Base-by-base conservation (phyloP, 2,329 filamentous ascomycete species). In the Colletotrichum tropicicola region DNA sequence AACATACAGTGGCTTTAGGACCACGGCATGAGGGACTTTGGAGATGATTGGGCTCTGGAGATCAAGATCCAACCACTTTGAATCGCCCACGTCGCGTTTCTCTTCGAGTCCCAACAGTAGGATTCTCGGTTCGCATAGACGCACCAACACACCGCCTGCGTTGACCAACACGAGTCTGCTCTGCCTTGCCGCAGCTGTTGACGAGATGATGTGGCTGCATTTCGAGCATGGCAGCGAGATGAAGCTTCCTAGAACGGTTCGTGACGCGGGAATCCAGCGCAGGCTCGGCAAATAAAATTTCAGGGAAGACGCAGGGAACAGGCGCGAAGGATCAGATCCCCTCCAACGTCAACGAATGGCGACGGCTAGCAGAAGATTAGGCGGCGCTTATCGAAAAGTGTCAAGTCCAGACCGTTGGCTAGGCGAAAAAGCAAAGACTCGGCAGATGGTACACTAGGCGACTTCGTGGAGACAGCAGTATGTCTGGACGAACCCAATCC, bases 271-370 rank as follows among this genome's bases (percentile, higher is more conserved):
- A 49, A 35, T 17, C 23, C 32, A 41, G 45, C 9, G 44, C 19
- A 37, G 7, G 9, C 19, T 47, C 41, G 35, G 41, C 63, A 41
- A 66, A 66, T 64, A 12, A 37, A 9, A 44, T 35, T 17, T n/a
- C 1, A 25, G 51, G 17, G n/a, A 17, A 35, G n/a, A 6, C 6
- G 52, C 48, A 48, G 25, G 19, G 17, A 49, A 64, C 44, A 66
- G 59, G 32, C 63, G 63, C 63, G 63, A 64, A 66, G 63, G 63
- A 66, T 66, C 28, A 52, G 5, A 15, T 30, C 41, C 47, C 60
- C 48, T 41, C 17, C 32, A 39, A 23, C 12, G n/a, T n/a, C 37
- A 25, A 32, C 60, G 60, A 55, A 61, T 43, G 25, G 30, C n/a
- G 19, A 30, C 13, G 12, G 9, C 7, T 3, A 19, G 30, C 28